phyloP scores from a whole-genome alignment of 441 rosid species.

The Euphorbia corollata region DNA sequence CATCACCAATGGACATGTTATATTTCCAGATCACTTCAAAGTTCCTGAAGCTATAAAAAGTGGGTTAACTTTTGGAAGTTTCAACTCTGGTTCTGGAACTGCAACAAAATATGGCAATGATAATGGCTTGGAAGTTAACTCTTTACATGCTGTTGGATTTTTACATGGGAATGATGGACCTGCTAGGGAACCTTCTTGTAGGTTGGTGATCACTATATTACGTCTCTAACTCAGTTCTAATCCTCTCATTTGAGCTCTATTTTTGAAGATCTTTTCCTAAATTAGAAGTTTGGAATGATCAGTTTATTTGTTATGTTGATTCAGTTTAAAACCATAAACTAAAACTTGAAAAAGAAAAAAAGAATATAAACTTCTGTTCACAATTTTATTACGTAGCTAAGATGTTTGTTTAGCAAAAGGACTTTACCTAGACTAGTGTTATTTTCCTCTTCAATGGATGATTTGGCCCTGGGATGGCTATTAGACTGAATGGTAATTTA shows the following conservation, averaged over 20 bases:
- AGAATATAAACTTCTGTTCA: not conserved
- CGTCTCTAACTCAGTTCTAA: not conserved
- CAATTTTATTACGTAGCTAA: not conserved
- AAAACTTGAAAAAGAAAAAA: not conserved
- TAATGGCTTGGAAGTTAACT: slow-evolving; percentile 28
- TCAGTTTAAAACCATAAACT: not conserved
- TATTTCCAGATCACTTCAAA: slow-evolving; percentile 70
- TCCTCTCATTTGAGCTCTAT: not conserved
- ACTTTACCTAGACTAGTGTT: not conserved
- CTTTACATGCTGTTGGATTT: slow-evolving; percentile 32
- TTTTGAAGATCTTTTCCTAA: not conserved
- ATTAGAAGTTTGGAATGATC: not conserved
- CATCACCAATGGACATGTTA: slow-evolving; percentile 49
- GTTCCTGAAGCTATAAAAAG: slow-evolving; percentile 57
- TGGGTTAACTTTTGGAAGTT: slow-evolving; percentile 84
- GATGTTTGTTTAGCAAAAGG: not conserved
- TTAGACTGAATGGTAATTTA: not conserved
- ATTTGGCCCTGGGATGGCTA: not conserved
- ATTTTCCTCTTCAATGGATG: slow-evolving; percentile 4
- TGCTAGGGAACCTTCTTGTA: slow-evolving; percentile 41
- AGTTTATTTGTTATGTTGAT: not conserved
- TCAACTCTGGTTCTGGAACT: slow-evolving; percentile 38
- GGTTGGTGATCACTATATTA: slow-evolving; percentile 38
- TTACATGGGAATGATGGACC: slow-evolving; percentile 31
- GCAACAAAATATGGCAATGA: slow-evolving; percentile 26